Evolutionary conservation across 208 protist genomes (phyloP).

Genomic region (Trypanosomatidae sp.): DNA sequence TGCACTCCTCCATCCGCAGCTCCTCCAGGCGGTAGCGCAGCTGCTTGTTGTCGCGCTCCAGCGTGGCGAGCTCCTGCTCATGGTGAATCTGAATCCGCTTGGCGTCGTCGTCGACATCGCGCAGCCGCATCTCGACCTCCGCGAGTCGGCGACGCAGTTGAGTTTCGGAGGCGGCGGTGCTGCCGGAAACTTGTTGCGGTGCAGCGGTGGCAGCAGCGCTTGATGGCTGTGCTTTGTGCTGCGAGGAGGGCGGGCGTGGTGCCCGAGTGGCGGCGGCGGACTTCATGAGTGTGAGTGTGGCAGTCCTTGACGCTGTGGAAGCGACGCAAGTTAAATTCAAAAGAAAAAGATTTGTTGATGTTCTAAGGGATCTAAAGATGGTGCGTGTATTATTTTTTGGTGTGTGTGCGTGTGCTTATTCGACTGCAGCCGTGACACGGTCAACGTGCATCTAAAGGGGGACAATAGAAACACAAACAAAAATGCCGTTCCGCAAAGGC

Average conservation of each 20-base stretch:
- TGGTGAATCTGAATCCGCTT: constrained; percentile 52
- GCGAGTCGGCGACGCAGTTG: constrained; percentile 54
- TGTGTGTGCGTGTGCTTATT: too few relatives aligned
- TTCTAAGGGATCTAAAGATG: too few relatives aligned
- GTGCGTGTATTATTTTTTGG: too few relatives aligned
- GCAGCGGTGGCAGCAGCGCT: neutral
- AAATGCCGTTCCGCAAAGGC: too few relatives aligned
- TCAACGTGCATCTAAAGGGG: too few relatives aligned
- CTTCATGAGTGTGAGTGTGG: too few relatives aligned
- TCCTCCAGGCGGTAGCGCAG: constrained; percentile 53
- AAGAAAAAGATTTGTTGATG: too few relatives aligned
- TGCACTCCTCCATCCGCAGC: constrained; percentile 75
- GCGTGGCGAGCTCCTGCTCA: constrained; percentile 61
- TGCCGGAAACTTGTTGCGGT: neutral
- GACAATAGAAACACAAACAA: too few relatives aligned
- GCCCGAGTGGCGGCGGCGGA: constrained; percentile 7
- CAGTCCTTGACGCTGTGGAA: neutral
- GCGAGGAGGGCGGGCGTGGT: constrained; percentile 5
- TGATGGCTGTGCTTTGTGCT: neutral
- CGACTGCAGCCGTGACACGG: too few relatives aligned
- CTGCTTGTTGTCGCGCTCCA: constrained; percentile 51
- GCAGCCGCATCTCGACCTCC: constrained; percentile 63
- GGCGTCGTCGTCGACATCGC: constrained; percentile 73
- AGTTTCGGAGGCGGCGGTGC: constrained; percentile 20
- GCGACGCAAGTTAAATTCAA: too few relatives aligned